Percentiles rank a stretch among this genome's conserved stretches.
Conservation (phyloP, 2,329 filamentous ascomycete genomes). For the Neopestalotiopsis rosae region DNA sequence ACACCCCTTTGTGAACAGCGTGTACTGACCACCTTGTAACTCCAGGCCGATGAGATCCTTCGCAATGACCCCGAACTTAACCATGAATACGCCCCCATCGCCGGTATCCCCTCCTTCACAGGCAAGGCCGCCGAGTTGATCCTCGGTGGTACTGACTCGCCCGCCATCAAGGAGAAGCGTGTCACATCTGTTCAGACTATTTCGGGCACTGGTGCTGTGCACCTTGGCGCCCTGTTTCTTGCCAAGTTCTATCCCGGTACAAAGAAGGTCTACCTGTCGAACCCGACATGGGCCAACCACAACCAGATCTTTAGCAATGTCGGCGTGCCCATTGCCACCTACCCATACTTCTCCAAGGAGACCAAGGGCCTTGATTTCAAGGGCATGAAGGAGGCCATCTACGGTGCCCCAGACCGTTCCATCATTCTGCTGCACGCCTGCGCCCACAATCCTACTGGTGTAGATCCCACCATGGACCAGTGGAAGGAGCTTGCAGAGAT, state of each 20-base stretch:
- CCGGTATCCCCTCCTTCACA: slow-evolving; percentile 85
- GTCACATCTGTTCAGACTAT: slow-evolving; percentile 88
- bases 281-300: slow-evolving; percentile 98
- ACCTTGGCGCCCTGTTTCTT: slow-evolving; percentile 92
- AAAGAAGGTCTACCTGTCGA: slow-evolving; percentile 86
- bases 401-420: slow-evolving; percentile 75
- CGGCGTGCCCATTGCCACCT: slow-evolving; percentile 75
- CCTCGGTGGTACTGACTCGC: slow-evolving; percentile 73
- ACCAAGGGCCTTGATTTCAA: slow-evolving; percentile 92
- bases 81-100: slow-evolving; percentile 98
- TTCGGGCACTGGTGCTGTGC: slow-evolving; percentile 94
- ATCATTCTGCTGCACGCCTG: slow-evolving; percentile 94
- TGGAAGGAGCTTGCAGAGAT: slow-evolving; percentile 88
- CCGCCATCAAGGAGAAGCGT: slow-evolving; percentile 84
- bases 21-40: neutral
- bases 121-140: slow-evolving; percentile 90
- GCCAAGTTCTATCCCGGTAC: slow-evolving; percentile 83
- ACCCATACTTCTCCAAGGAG: slow-evolving; percentile 91
- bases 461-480: slow-evolving; percentile 91
- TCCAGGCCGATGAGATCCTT: slow-evolving; percentile 87
- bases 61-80: slow-evolving; percentile 89
- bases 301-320: slow-evolving; percentile 98
- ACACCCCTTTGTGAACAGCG: neutral
- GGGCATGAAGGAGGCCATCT: slow-evolving; percentile 78
- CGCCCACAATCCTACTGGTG: slow-evolving; percentile 97